phyloP scores from a whole-genome alignment of 2,329 filamentous ascomycete genomes.

The Decorospora gaudefroyi region DNA sequence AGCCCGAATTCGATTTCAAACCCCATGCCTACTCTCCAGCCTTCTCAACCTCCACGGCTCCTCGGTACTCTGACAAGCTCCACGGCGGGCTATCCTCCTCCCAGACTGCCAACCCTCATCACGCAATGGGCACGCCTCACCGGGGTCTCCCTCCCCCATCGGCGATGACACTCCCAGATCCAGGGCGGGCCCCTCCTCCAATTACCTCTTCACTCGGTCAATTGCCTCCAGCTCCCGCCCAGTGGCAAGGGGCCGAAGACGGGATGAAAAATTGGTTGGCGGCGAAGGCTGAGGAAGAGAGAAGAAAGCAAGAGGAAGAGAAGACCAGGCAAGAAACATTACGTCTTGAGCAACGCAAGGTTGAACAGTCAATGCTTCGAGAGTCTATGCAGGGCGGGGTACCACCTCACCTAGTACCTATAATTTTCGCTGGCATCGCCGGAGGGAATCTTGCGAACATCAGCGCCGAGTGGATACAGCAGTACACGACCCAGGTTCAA shows the following conservation, averaged over 20 bases:
- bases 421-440: conserved; percentile 59
- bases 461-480: conserved; percentile 57
- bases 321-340: conserved; percentile 57
- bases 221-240: conserved; percentile 52
- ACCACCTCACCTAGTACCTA: conserved; percentile 57
- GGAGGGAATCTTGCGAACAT: conserved; percentile 54
- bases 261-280: conserved; percentile 58
- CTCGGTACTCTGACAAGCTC: conserved; percentile 48
- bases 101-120: conserved; percentile 50
- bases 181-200: conserved; percentile 46
- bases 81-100: conserved; percentile 48
- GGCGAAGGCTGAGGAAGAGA: conserved; percentile 59
- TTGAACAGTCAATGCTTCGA: conserved; percentile 58
- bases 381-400: conserved; percentile 58
- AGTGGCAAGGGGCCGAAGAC: conserved; percentile 58
- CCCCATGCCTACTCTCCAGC: conserved; percentile 56
- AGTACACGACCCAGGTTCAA: conserved; percentile 55
- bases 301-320: conserved; percentile 59
- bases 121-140: conserved; percentile 57
- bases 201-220: conserved; percentile 47
- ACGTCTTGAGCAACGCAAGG: conserved; percentile 56
- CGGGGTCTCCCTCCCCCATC: conserved; percentile 59
- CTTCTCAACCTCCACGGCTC: conserved; percentile 46
- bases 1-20: conserved; percentile 55
- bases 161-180: conserved; percentile 58